Percentiles rank a stretch among this genome's conserved stretches.
These are phyloP conservation scores for Massariosphaeria phaeospora DNA, from an alignment of 495 filamentous ascomycete genomes.

Conservation along the genomic window DNA sequence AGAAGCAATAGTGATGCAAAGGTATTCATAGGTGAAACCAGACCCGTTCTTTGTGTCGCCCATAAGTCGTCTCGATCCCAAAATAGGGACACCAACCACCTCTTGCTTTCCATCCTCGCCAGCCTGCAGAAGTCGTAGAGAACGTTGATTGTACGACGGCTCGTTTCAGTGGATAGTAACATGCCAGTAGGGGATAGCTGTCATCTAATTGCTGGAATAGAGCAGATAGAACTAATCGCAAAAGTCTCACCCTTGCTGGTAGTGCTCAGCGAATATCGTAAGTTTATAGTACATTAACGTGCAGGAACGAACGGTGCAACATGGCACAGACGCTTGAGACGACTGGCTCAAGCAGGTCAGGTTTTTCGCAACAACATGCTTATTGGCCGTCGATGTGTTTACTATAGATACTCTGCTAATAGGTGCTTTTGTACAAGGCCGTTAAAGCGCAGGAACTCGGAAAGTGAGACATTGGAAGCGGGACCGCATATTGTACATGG, in stretches of 20 bases:
- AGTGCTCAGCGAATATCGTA: too few relatives aligned
- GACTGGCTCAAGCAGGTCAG: background rate
- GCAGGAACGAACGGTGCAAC: constrained; percentile 20
- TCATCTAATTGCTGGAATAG: background rate
- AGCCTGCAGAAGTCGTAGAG: constrained; percentile 19
- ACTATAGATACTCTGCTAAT: constrained; percentile 21
- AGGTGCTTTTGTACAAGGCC: constrained; percentile 31
- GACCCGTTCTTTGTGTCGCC: constrained; percentile 18
- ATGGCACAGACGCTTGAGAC: background rate
- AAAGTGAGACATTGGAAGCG: constrained; percentile 11
- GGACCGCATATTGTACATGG: constrained; percentile 26
- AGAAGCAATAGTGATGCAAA: constrained; percentile 16
- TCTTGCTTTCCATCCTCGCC: background rate
- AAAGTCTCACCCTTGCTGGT: background rate
- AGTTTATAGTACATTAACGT: constrained; percentile 28
- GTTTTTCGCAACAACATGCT: constrained; percentile 3
- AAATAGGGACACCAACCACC: constrained; percentile 5
- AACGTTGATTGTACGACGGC: constrained; percentile 8
- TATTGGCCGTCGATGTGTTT: constrained; percentile 11
- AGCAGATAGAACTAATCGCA: background rate
- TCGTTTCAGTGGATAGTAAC: constrained; percentile 17
- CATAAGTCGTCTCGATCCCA: background rate
- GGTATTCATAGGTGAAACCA: constrained; percentile 20
- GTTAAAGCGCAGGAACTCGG: constrained; percentile 5
- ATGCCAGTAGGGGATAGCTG: too few relatives aligned